phyloP scores from a whole-genome alignment of 345 rosid species.

The Trapa bicornis region DNA sequence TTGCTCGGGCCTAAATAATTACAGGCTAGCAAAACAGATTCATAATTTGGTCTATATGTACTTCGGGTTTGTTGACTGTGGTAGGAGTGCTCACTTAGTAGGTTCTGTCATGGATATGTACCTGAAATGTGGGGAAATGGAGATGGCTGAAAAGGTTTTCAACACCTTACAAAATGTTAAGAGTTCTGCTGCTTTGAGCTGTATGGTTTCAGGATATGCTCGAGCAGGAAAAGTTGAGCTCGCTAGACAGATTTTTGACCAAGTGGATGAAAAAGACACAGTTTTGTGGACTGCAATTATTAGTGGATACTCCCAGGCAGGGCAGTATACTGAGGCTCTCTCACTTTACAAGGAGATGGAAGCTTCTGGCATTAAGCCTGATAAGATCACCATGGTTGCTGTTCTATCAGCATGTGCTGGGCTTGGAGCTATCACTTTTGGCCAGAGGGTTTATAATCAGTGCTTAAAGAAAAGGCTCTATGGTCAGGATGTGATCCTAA shows the following conservation, averaged over 20 bases:
- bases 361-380: constrained; percentile 23
- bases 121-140: constrained; percentile 27
- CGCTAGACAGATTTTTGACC: constrained; percentile 20
- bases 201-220: constrained; percentile 33
- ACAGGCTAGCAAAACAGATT: constrained; percentile 19
- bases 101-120: constrained; percentile 22
- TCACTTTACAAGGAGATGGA: constrained; percentile 33
- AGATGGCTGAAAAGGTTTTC: constrained; percentile 20
- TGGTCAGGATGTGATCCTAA: constrained; percentile 17
- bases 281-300: constrained; percentile 52
- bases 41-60: constrained; percentile 23
- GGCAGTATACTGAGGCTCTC: constrained; percentile 24
- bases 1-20: constrained; percentile 15
- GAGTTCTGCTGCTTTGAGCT: constrained; percentile 25
- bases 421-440: constrained; percentile 41
- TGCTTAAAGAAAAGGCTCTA: constrained; percentile 18
- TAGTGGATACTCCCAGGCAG: constrained; percentile 41
- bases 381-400: constrained; percentile 32
- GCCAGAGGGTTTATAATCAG: constrained; percentile 25
- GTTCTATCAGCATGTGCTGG: constrained; percentile 42
- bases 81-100: constrained; percentile 17
- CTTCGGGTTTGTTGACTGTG: constrained; percentile 12
- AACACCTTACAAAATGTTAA: constrained; percentile 5
- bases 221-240: constrained; percentile 18
- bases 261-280: constrained; percentile 29